Conservation (phyloP, 2,329 filamentous ascomycete genomes). For the Alternaria sp. region DNA sequence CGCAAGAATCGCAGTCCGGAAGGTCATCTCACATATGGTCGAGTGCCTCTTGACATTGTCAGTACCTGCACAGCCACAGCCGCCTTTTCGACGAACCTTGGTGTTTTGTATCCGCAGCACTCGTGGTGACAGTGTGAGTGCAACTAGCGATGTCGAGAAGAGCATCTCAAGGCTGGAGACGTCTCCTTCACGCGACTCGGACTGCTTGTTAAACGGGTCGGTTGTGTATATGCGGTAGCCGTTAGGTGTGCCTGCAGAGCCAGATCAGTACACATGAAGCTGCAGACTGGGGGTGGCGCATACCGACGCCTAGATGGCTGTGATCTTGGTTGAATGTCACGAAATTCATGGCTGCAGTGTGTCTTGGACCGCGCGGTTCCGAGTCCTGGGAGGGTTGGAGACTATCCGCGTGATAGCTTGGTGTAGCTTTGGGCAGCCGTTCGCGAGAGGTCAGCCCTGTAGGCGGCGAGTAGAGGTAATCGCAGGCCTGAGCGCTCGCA, state of each 20-base stretch:
- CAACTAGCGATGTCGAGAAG: slow-evolving; percentile 96
- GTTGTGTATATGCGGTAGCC: slow-evolving; percentile 97
- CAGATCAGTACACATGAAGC: slow-evolving; percentile 16
- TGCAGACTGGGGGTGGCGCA: slow-evolving; percentile 43
- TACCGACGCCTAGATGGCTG: slow-evolving; percentile 94
- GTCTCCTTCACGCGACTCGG: slow-evolving; percentile 92
- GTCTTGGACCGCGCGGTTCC: slow-evolving; percentile 21
- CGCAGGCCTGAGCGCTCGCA: slow-evolving; percentile 7
- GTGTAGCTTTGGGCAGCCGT: slow-evolving; percentile 37
- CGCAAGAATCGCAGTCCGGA: slow-evolving; percentile 93
- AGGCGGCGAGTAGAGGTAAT: slow-evolving; percentile 19
- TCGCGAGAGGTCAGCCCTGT: slow-evolving; percentile 21
- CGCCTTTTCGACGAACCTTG: slow-evolving; percentile 67
- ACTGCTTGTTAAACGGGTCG: slow-evolving; percentile 93
- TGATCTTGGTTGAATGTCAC: slow-evolving; percentile 99
- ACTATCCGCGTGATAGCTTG: slow-evolving; percentile 18
- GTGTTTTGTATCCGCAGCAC: slow-evolving; percentile 97
- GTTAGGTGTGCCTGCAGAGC: slow-evolving; percentile 76
- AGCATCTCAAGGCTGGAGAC: slow-evolving; percentile 98
- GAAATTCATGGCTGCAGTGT: slow-evolving; percentile 77
- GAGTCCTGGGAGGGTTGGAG: slow-evolving; percentile 12
- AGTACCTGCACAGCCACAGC: slow-evolving; percentile 11
- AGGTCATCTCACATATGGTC: slow-evolving; percentile 97
- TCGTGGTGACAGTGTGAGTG: slow-evolving; percentile 88
- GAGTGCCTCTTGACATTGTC: slow-evolving; percentile 66